Base-by-base conservation (phyloP, 2,329 filamentous ascomycete species). In the Fusarium continuum region DNA sequence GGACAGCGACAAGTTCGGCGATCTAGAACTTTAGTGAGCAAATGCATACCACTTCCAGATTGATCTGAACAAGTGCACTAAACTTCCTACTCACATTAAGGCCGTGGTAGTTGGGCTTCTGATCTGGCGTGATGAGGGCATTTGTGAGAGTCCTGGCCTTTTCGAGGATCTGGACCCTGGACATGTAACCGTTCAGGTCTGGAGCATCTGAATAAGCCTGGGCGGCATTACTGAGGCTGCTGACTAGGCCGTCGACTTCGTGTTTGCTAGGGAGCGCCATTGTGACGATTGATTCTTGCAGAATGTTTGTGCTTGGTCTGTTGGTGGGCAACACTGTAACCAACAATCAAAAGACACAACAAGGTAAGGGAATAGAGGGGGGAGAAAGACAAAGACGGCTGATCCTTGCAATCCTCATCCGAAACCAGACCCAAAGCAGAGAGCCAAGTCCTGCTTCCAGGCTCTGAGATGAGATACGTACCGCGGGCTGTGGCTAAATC, bases 51-150 rank as follows among this genome's bases (percentile, higher is more conserved):
- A 13, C 11, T n/a, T 17, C 4, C 8, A 7, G n/a, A 13, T 17
- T 4, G 4, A 35, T 13, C 1, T 11, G 3, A 5, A 10, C 3
- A 7, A 4, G 2, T 17, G 8, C 13, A 17, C n/a, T 1, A 32
- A 5, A 5, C 6, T 9, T 5, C 25, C 6, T 6, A 46, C 72
- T 36, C 29, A 73, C 72, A 46, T 75, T 71, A 19, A 75, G 64
- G 8, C 72, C 72, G 60, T 75, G 73, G 34, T 74, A 72, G 35
- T 74, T 73, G n/a, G 72, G 72, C 14, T 63, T 68, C 61, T 71
- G 64, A 23, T 75, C 72, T 1, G 72, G 65, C 2, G 69, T 56
- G 29, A 70, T 65, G 25, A 74, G 56, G 8, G 72, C 54, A 20
- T 71, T 61, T 7, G 65, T 68, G 16, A 76, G 54, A n/a, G 67